Evolutionary conservation across 768 basidiomycete species (phyloP), one percentile per base, ranked within the genome.

Genomic region (Calocybe gangraenosa): DNA sequence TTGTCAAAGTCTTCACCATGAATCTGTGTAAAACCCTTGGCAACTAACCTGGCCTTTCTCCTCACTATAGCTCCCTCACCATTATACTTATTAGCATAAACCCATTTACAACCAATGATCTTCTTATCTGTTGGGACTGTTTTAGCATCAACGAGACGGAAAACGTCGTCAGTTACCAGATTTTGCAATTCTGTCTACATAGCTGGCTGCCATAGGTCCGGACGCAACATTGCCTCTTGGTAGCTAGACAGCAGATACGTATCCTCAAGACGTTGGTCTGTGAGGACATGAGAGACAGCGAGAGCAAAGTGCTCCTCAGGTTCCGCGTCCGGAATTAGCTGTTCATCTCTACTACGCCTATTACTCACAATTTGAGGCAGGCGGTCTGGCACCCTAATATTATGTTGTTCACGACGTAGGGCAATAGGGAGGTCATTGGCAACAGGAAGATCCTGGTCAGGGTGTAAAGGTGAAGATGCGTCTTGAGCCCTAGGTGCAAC

Each of bases 21-120:
- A 3, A 58, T 48, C 51, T 71, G 70, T 0, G 54, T 47, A 51
- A 57, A 70, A 0, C 57, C 56, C 41, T 55, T 49, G 18, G 53
- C 51, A 5, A 59, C 54, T 4, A 55, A 18, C 0, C 52, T 34
- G 1, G 54, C 56, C 51, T 71, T 71, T 48, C 62, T 53, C 9
- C 56, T 49, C 0, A 44, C 42, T 23, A 67, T 44, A 0, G 51
- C 50, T 7, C 67, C 66, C 7, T 52, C 34, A 6, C 46, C 51
- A 37, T 69, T 57, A 20, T 50, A 46, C 47, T 71, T 71, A n/a
- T 49, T 40, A 17, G 43, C 51, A 48, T 55, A 68, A 7, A 57
- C 50, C 58, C 58, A 58, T 34, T 37, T 48, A 25, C 44, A 46
- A 22, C 20, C 40, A 0, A 62, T 38, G 0, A 57, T 35, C 2